Base-by-base conservation (phyloP, 768 basidiomycete species). In the Collybia sp. region DNA sequence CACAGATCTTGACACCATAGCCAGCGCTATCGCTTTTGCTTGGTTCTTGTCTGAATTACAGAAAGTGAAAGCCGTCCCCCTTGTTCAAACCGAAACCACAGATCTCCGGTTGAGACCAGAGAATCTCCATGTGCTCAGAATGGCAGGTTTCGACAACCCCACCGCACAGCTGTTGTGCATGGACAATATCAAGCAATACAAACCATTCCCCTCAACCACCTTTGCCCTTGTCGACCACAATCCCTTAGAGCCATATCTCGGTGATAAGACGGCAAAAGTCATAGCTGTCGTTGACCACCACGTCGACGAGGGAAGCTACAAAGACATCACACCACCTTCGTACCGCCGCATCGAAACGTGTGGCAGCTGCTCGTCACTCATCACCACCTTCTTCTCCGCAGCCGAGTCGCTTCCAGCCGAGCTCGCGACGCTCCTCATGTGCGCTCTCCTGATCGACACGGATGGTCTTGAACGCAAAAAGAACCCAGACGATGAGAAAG, bases 171-270 rank as follows among this genome's bases (percentile, higher is more conserved):
- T 95, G 2, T 71, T 94, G 20, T 83, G 81, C 47, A 61, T 83
- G 15, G 78, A 79, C 46, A 89, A 94, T 53, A 46, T 93, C n/a
- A 67, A 76, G 0, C 52, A 61, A 6, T 55, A 71, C n/a, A 45
- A 61, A 38, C 62, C 75, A 1, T 72, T 75, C 48, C 77, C 79
- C 0, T 79, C 77, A 5, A 70, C 72, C 12, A 71, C 65, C 5
- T 90, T 90, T 57, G 88, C 82, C 0, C 74, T 99, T 13, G 92
- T 97, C 37, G 96, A 99, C 63, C 94, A 97, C 64, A 99, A 98
- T 58, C 3, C 25, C 25, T 8, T 25, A 8, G 25, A 25, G 25
- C 25, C 25, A 25, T 70, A 71, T 6, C 74, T 96, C 16, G 65
- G 62, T 19, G 55, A 67, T 1, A 55, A 57, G 32, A 58, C 62